Conservation (phyloP, 2,329 filamentous ascomycete species). For the Alternaria arborescens region DNA sequence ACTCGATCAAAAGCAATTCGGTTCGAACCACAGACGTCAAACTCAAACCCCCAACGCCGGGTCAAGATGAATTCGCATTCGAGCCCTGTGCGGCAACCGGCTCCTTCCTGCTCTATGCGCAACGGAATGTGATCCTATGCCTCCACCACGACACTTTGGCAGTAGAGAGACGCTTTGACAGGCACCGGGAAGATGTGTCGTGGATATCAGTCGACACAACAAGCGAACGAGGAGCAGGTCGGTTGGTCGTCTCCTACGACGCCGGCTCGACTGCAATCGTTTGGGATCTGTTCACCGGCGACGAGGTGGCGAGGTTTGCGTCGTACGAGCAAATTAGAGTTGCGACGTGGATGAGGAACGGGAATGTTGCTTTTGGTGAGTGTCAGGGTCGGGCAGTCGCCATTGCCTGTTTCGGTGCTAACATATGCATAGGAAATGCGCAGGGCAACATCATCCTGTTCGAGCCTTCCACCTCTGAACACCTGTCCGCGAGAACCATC, state of each 20-base stretch:
- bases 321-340: slow-evolving; percentile 87
- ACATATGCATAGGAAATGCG: slow-evolving; percentile 72
- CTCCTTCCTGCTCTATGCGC: slow-evolving; percentile 86
- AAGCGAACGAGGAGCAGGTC: slow-evolving; percentile 83
- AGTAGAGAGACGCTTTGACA: slow-evolving; percentile 84
- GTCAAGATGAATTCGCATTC: slow-evolving; percentile 65
- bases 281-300: slow-evolving; percentile 93
- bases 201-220: slow-evolving; percentile 90
- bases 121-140: slow-evolving; percentile 83
- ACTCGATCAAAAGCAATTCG: slow-evolving; percentile 42
- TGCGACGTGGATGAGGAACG: slow-evolving; percentile 95
- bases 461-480: slow-evolving; percentile 90
- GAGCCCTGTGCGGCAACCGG: slow-evolving; percentile 91
- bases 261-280: slow-evolving; percentile 90
- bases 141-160: slow-evolving; percentile 92
- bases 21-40: slow-evolving; percentile 46
- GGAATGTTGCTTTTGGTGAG: slow-evolving; percentile 95
- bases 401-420: slow-evolving; percentile 18
- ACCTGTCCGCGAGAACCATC: slow-evolving; percentile 88
- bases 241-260: slow-evolving; percentile 93
- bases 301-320: slow-evolving; percentile 89
- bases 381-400: slow-evolving; percentile 8
- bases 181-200: slow-evolving; percentile 82
- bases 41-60: slow-evolving; percentile 54
- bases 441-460: slow-evolving; percentile 95